Conservation (phyloP, 768 basidiomycete genomes). For the Termitomyces sp. region DNA sequence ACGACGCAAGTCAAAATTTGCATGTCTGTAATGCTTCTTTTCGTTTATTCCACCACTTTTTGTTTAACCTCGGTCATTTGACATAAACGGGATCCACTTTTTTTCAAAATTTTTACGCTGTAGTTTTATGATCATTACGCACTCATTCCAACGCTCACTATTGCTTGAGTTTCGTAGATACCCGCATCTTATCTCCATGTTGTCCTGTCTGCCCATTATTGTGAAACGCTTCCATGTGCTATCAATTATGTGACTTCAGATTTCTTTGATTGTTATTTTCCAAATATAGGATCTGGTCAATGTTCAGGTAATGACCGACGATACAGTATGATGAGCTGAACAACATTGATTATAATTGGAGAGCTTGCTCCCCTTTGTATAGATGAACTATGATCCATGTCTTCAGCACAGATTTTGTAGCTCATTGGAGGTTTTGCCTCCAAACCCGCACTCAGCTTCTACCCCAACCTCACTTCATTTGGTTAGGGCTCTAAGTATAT, state of each 20-base stretch:
- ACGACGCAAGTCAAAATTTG: slow-evolving; percentile 89
- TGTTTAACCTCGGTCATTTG: slow-evolving; percentile 11
- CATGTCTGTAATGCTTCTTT: slow-evolving; percentile 58
- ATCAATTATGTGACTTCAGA: slow-evolving; percentile 14
- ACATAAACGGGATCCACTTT: slow-evolving; percentile 11
- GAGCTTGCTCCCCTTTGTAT: too few relatives aligned
- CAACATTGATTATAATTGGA: too few relatives aligned
- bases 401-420: too few relatives aligned
- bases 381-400: too few relatives aligned
- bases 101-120: slow-evolving; percentile 12
- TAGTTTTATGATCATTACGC: slow-evolving; percentile 22
- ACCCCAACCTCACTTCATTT: too few relatives aligned
- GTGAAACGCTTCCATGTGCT: slow-evolving; percentile 19
- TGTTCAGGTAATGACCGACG: background rate
- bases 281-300: background rate
- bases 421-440: too few relatives aligned
- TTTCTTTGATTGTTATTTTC: background rate
- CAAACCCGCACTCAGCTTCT: too few relatives aligned
- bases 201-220: slow-evolving; percentile 23
- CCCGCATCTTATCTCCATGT: slow-evolving; percentile 33
- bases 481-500: too few relatives aligned
- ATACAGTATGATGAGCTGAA: background rate
- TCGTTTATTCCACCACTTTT: slow-evolving; percentile 7
- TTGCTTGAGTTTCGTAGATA: slow-evolving; percentile 33
- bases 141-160: slow-evolving; percentile 23